These are phyloP conservation scores for Neonectria magnoliae DNA, from an alignment of 2,329 filamentous ascomycete species.

Conservation along the genomic window DNA sequence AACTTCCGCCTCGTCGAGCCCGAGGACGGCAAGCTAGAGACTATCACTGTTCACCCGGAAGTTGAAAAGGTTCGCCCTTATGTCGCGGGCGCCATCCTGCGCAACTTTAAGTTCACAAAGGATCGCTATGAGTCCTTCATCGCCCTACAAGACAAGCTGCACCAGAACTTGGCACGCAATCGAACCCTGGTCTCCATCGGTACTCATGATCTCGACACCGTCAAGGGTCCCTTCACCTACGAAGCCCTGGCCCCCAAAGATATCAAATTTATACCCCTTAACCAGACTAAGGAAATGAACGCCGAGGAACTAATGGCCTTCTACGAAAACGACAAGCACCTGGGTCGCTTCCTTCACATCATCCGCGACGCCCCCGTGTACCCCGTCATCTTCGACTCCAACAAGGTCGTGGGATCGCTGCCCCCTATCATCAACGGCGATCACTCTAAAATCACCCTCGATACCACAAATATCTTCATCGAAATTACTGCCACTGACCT, in stretches of 20 bases:
- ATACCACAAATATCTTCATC: conserved; percentile 95
- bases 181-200: conserved; percentile 96
- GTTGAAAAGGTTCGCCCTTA: conserved; percentile 86
- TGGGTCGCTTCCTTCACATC: conserved; percentile 91
- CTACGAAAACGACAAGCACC: conserved; percentile 93
- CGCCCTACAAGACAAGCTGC: conserved; percentile 94
- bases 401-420: conserved; percentile 87
- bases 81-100: conserved; percentile 87
- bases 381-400: conserved; percentile 92
- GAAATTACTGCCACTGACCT: conserved; percentile 96
- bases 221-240: conserved; percentile 96
- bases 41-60: conserved; percentile 79
- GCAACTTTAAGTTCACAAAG: conserved; percentile 91
- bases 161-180: conserved; percentile 93
- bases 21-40: conserved; percentile 77
- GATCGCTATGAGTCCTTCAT: conserved; percentile 98
- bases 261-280: conserved; percentile 90
- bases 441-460: conserved; percentile 92
- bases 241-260: conserved; percentile 91
- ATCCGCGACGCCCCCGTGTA: conserved; percentile 94
- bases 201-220: conserved; percentile 93
- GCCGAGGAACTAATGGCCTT: conserved; percentile 91
- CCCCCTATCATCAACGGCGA: conserved; percentile 98
- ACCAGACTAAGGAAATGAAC: conserved; percentile 90
- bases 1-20: conserved; percentile 82